Conservation (phyloP, 768 basidiomycete genomes). For the Suillus alpinus region DNA sequence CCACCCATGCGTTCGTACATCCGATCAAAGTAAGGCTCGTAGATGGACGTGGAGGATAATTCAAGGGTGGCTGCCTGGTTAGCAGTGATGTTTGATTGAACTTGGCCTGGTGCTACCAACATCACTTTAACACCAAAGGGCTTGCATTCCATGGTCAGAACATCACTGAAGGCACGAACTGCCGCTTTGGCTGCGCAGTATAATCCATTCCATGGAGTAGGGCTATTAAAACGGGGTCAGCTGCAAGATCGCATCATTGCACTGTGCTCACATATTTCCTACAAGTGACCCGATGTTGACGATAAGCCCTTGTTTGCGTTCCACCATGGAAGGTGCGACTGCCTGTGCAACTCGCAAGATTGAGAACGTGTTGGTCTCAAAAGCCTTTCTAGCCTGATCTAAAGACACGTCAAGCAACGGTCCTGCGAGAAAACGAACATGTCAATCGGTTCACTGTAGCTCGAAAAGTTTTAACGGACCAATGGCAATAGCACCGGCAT, state of each 20-base stretch:
- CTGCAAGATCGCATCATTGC: not conserved
- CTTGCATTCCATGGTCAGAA: constrained; percentile 69
- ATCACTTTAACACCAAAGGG: constrained; percentile 71
- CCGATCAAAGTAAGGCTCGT: constrained; percentile 48
- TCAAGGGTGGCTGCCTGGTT: constrained; percentile 45
- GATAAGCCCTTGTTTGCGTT: constrained; percentile 57
- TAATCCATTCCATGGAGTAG: constrained; percentile 67
- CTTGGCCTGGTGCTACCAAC: constrained; percentile 63
- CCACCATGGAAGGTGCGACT: constrained; percentile 72
- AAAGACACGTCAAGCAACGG: constrained; percentile 52
- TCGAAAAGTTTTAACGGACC: constrained; percentile 33
- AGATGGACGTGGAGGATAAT: constrained; percentile 53
- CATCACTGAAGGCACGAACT: constrained; percentile 56
- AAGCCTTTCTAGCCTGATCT: constrained; percentile 49
- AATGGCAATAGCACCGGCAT: constrained; percentile 53
- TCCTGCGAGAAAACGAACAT: constrained; percentile 24
- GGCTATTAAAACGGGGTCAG: constrained; percentile 34
- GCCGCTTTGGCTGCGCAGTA: constrained; percentile 61
- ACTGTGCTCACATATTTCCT: constrained; percentile 50
- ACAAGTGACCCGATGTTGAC: constrained; percentile 74
- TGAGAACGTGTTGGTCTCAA: constrained; percentile 67
- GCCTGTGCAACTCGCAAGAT: constrained; percentile 59
- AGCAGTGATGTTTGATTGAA: constrained; percentile 62
- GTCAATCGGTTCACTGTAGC: constrained; percentile 1
- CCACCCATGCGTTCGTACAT: constrained; percentile 53